These are phyloP conservation scores for Tylopilus intermedius DNA, from an alignment of 768 basidiomycete genomes.

Conservation along the genomic window DNA sequence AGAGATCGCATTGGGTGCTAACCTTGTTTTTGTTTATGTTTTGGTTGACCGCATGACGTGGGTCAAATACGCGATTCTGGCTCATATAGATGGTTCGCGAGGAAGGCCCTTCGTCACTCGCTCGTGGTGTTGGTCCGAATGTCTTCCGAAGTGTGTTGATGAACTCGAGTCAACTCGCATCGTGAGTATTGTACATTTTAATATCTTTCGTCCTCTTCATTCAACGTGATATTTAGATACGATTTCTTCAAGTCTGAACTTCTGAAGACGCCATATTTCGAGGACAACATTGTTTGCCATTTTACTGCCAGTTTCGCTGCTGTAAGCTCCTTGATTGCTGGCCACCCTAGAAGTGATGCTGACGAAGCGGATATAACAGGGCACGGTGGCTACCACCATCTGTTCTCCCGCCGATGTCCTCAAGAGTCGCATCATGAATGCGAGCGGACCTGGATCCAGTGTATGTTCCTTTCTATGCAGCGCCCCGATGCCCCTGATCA, in stretches of 20 bases:
- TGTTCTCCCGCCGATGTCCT: constrained; percentile 87
- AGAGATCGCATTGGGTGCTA: constrained; percentile 2
- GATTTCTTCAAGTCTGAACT: constrained; percentile 89
- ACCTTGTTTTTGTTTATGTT: background rate
- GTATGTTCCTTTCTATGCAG: constrained; percentile 38
- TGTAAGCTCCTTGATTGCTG: constrained; percentile 36
- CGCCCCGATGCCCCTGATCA: background rate
- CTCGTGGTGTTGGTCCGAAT: constrained; percentile 77
- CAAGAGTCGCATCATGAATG: constrained; percentile 89
- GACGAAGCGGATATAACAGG: constrained; percentile 36
- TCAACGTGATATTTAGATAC: constrained; percentile 44
- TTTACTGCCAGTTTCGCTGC: constrained; percentile 86
- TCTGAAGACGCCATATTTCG: constrained; percentile 62
- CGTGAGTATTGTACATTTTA: constrained; percentile 42
- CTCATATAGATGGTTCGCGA: constrained; percentile 72
- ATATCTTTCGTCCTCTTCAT: background rate
- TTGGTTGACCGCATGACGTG: background rate
- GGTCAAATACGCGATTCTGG: background rate
- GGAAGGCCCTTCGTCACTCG: constrained; percentile 73
- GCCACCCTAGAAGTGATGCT: background rate
- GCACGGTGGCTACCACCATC: constrained; percentile 84
- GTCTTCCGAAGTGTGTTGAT: constrained; percentile 82
- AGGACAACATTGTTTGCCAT: constrained; percentile 80
- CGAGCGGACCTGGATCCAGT: constrained; percentile 73
- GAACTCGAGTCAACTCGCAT: constrained; percentile 90